These are phyloP conservation scores for Linum usitatissimum DNA, from an alignment of 345 rosid genomes.

Conservation along the genomic window DNA sequence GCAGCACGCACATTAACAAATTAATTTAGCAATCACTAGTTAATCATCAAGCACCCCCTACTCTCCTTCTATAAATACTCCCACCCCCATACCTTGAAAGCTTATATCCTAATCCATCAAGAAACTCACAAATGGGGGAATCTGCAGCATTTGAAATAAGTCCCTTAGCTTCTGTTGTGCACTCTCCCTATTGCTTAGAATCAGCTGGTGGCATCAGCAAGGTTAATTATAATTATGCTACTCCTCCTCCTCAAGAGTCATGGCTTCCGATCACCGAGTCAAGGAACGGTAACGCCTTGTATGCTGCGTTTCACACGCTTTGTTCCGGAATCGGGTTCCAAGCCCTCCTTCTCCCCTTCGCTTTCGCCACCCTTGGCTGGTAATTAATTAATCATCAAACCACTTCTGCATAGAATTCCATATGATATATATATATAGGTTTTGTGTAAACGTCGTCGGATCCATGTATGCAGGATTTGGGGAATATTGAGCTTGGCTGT, in stretches of 20 bases:
- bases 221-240: neutral
- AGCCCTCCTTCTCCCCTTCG: slow-evolving; percentile 53
- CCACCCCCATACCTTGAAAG: too few relatives aligned
- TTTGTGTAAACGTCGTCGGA: too few relatives aligned
- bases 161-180: neutral
- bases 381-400: too few relatives aligned
- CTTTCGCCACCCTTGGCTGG: slow-evolving; percentile 43
- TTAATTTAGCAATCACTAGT: too few relatives aligned
- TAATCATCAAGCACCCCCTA: too few relatives aligned
- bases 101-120: neutral
- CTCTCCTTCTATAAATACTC: too few relatives aligned
- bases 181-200: slow-evolving; percentile 21
- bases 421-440: too few relatives aligned
- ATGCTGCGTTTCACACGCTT: slow-evolving; percentile 45
- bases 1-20: too few relatives aligned
- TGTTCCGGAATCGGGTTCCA: slow-evolving; percentile 46
- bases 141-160: neutral
- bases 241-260: slow-evolving; percentile 38
- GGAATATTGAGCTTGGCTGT: slow-evolving; percentile 34
- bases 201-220: slow-evolving; percentile 31
- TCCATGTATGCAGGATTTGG: slow-evolving; percentile 22
- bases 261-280: slow-evolving; percentile 71
- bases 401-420: too few relatives aligned
- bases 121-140: neutral
- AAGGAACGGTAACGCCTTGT: slow-evolving; percentile 40